A percentile compares a stretch with the other conserved stretches of the same genome.
Evolutionary conservation across 208 protist genomes (phyloP).

Genomic region (Trypanosoma rangeli): DNA sequence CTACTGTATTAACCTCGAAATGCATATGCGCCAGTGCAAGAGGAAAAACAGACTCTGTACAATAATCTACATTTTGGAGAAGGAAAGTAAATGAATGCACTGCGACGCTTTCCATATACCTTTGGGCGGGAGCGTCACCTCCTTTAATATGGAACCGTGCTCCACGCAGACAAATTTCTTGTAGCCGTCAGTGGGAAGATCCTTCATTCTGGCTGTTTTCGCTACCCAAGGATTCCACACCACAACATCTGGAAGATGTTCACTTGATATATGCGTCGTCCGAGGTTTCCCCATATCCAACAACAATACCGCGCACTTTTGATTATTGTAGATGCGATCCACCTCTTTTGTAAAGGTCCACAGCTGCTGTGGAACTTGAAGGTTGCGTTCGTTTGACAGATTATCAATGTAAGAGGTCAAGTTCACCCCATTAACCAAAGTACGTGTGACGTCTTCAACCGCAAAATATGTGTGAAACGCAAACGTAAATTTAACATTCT

Average conservation of each 20-base stretch:
- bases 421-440: slow-evolving; percentile 71
- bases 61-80: slow-evolving; percentile 7
- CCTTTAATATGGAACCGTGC: slow-evolving; percentile 67
- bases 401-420: slow-evolving; percentile 71
- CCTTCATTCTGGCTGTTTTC: slow-evolving; percentile 65
- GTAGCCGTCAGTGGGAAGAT: slow-evolving; percentile 80
- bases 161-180: slow-evolving; percentile 87
- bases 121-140: slow-evolving; percentile 20
- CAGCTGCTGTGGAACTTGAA: slow-evolving; percentile 7
- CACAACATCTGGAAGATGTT: slow-evolving; percentile 71
- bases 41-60: slow-evolving; percentile 20
- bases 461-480: slow-evolving; percentile 91
- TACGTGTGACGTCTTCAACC: slow-evolving; percentile 49
- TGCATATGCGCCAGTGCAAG: not conserved
- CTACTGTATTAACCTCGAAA: too few species aligned
- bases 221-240: slow-evolving; percentile 87
- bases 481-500: slow-evolving; percentile 57
- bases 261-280: slow-evolving; percentile 41
- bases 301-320: slow-evolving; percentile 48
- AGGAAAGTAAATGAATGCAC: slow-evolving; percentile 2
- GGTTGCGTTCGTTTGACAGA: not conserved
- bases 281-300: slow-evolving; percentile 39
- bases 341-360: slow-evolving; percentile 37
- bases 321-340: slow-evolving; percentile 79
- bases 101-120: slow-evolving; percentile 20